Conservation (phyloP, 257 asterid genomes). For the Fraxinus quadrangulata region DNA sequence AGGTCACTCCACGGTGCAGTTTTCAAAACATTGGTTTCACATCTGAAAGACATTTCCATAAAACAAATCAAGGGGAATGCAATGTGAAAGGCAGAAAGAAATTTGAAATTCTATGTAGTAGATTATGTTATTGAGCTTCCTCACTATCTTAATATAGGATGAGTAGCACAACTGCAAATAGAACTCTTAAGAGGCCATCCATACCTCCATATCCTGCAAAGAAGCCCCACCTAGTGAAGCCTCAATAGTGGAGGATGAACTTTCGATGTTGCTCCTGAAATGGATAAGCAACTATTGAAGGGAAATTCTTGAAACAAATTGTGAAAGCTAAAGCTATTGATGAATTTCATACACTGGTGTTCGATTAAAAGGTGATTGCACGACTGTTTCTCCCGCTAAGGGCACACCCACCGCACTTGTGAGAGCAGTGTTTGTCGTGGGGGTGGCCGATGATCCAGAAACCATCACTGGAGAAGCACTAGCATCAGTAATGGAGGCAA, state of each 20-base stretch:
- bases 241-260: constrained; percentile 42
- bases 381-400: constrained; percentile 42
- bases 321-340: background rate
- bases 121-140: background rate
- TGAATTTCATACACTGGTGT: constrained; percentile 39
- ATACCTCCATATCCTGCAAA: constrained; percentile 71
- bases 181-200: constrained; percentile 12
- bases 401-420: constrained; percentile 44
- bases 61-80: background rate
- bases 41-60: background rate
- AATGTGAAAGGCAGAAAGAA: constrained; percentile 4
- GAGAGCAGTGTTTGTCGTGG: constrained; percentile 42
- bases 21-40: too few relatives aligned
- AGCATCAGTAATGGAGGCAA: constrained; percentile 52
- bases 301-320: background rate
- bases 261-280: constrained; percentile 50
- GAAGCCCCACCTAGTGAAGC: constrained; percentile 59
- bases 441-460: constrained; percentile 57
- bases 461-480: constrained; percentile 46
- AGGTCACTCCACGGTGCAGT: too few relatives aligned
- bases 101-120: background rate
- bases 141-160: constrained; percentile 2
- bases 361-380: constrained; percentile 51
- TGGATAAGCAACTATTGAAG: constrained; percentile 19
- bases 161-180: constrained; percentile 25